Base-by-base conservation (phyloP, 441 rosid species). In the Erodium chrysanthum region DNA sequence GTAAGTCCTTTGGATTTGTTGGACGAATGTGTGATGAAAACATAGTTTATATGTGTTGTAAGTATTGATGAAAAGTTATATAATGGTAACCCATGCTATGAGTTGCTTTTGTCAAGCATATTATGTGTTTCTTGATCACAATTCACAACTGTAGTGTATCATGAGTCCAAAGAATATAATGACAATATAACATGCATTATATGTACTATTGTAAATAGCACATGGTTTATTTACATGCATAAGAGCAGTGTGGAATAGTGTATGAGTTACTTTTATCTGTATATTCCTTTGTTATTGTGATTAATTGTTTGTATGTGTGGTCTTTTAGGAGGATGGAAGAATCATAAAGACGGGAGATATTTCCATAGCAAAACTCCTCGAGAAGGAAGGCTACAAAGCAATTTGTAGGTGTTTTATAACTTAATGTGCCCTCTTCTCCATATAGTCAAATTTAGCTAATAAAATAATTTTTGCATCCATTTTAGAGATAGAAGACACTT, bases 381-480 rank as follows among this genome's bases (percentile, higher is more conserved):
- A 94, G 76, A 84, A 90, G 74, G 90, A 86, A 59, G 99, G 99
- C 74, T 91, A 88, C 81, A 83, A 83, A 76, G 92, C 90, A 50
- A 73, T 91, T 74, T 76, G 52, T 44, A 5, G 4, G 4, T 12
- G n/a, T 4, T 11, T 4, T 44, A 44, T 11, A 44, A 44, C 52
- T 44, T 11, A 44, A 44, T 11, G 15, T 11, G 15, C n/a, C 14
- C 12, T 44, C n/a, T 14, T 14, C 52, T 2, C 56, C 56, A n/a
- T 14, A 10, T 14, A 46, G 54, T 46, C 17, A 12, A 46, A 14
- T 37, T 37, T 37, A 37, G 44, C 44, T 37, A 37, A 10, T 1
- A 7, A 2, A 37, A 37, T 8, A 37, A 37, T 37, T 37, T 8
- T 37, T 37, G 44, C 44, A 37, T 37, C 44, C 44, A 37, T 37